Conservation (phyloP, 208 protist species). For the Acanthamoeba healyi region DNA sequence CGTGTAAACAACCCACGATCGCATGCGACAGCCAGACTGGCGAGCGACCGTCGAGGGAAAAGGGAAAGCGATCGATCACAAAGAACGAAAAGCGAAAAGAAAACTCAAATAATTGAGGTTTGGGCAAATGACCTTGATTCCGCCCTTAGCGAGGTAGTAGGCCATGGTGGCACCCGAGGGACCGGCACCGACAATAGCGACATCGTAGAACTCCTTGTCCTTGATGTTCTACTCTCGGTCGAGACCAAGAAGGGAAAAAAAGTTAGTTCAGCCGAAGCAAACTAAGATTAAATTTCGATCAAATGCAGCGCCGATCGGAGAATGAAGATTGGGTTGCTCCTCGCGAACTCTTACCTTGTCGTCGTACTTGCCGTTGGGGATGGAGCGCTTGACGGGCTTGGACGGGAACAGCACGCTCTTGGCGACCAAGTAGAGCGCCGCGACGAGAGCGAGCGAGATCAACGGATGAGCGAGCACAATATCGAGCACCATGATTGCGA, state of each 20-base stretch:
- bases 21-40: too few species aligned
- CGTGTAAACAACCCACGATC: too few species aligned
- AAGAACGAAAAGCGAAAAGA: neutral
- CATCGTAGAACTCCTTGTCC: conserved; percentile 84
- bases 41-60: too few species aligned
- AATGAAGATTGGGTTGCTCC: neutral
- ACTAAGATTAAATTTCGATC: too few species aligned
- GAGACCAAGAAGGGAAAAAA: neutral
- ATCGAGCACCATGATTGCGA: conserved; percentile 13
- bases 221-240: neutral
- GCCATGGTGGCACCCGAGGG: conserved; percentile 78
- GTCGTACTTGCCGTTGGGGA: conserved; percentile 62
- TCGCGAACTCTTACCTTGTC: neutral
- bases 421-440: conserved; percentile 21
- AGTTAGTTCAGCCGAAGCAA: too few species aligned
- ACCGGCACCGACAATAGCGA: conserved; percentile 85
- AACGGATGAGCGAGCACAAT: conserved; percentile 34
- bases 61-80: neutral
- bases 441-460: neutral
- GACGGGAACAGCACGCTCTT: neutral
- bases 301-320: too few species aligned
- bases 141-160: conserved; percentile 78
- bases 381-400: conserved; percentile 1
- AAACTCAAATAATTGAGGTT: too few species aligned
- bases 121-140: conserved; percentile 81